phyloP scores from a whole-genome alignment of 768 basidiomycete genomes.

The Crassisporium funariophilum region DNA sequence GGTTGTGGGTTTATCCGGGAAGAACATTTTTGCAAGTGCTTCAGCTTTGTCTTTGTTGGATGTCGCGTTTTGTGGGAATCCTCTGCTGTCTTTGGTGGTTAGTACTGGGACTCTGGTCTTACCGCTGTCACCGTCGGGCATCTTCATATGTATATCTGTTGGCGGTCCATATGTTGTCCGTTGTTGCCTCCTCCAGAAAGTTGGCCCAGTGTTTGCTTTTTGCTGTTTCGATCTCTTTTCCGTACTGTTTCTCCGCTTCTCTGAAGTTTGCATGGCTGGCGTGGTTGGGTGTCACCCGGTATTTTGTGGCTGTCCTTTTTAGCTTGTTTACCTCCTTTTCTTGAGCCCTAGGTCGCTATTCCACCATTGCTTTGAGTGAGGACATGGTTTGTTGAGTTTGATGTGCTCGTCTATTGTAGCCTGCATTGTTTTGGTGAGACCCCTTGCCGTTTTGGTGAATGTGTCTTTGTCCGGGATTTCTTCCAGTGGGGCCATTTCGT shows the following conservation, averaged over 20 bases:
- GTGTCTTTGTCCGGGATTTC: neutral
- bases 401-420: constrained; percentile 2
- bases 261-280: neutral
- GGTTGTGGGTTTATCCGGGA: too few species aligned
- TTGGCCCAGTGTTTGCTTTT: constrained; percentile 27
- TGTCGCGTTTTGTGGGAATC: too few species aligned
- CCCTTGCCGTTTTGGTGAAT: neutral
- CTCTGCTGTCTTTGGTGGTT: too few species aligned
- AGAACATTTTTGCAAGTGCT: too few species aligned
- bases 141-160: constrained; percentile 18
- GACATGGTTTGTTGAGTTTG: neutral
- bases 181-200: constrained; percentile 22
- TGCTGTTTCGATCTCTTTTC: constrained; percentile 8
- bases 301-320: constrained; percentile 3
- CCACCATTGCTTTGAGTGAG: constrained; percentile 13
- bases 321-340: constrained; percentile 15
- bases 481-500: neutral
- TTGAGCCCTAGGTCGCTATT: constrained; percentile 19
- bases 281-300: neutral
- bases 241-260: constrained; percentile 12
- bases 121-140: too few species aligned
- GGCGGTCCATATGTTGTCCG: constrained; percentile 18
- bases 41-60: too few species aligned
- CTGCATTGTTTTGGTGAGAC: constrained; percentile 4
- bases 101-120: too few species aligned